Base-by-base conservation (phyloP, 83 land plant species). In the Thuja plicata region DNA sequence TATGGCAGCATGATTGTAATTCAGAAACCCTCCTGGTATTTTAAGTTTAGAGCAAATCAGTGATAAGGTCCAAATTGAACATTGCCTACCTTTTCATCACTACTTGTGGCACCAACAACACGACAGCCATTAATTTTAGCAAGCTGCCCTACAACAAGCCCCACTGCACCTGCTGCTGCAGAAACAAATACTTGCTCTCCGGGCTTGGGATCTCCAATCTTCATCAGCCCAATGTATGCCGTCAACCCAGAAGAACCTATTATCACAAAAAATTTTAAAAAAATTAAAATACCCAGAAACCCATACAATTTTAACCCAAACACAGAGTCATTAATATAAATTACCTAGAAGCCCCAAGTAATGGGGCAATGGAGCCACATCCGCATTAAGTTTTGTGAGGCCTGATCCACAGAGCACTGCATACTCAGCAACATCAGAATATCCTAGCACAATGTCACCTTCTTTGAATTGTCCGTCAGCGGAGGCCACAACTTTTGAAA, bases 301-400 rank as follows among this genome's bases (percentile, higher is more conserved):
- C 32, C 78, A 74, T 10, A 32, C 35, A 30, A 74, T n/a, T 21
- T 12, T 12, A 32, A 12, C 10, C 37, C 16, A 32, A 74, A 2
- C 78, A 10, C 15, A 71, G n/a, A 73, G 9, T 32, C 78, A 32
- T 32, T 30, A 74, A 32, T 74, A 10, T 74, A 9, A 74, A 2
- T 50, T 92, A 96, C 98, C 98, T 54, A 96, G 95, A 90, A 93
- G 90, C 27, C 97, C 96, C 83, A 93, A 73, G 88, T 94, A 91
- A 84, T 94, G 91, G 0, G 96, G 93, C 8, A 94, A 90, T n/a
- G 98, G 96, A 32, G 91, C 84, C 10, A 46, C 50, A 46, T 46
- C 50, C 50, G 93, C 46, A 17, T 90, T 89, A 83, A 95, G 90
- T 71, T 94, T 95, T 73, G 87, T 88, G 89, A 94, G 85, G 54